Evolutionary conservation across 352 stramenopile species (phyloP), one percentile per base, ranked within the genome.

Genomic region (Thraustochytrium striatum): DNA sequence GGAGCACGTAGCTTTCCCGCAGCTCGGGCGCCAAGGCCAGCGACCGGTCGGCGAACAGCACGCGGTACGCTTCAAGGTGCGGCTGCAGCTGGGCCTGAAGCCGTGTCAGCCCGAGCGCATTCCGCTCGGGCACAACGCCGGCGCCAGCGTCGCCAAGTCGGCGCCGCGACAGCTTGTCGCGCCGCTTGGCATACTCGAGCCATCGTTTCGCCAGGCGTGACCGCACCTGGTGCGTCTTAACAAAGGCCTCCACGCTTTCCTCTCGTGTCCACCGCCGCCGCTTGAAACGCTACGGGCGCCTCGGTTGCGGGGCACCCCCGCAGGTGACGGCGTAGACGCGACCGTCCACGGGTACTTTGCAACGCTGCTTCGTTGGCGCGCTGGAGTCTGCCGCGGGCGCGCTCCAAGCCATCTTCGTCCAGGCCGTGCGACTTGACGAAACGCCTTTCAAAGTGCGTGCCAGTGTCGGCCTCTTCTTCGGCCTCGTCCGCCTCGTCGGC

Each of bases 1-100:
- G 88, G 69, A 91, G 75, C n/a, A 79, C 21, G 32, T 79, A 79
- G 21, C 72, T 3, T 16, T 79, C 69, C 9, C 69, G 50, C 2
- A 79, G 38, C 53, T 79, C 69, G 2, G 69, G 72, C 30, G 69
- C 69, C n/a, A 72, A 72, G 39, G n/a, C 8, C 5, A 79, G 69
- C 35, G 44, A 35, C 0, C 69, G 69, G 11, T 30, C 69, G 11
- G 11, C 7, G 39, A 79, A 79, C 50, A 65, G 33, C 43, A 79
- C 39, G 35, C 35, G 25, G 35, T 79, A 79, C 9, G 30, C 13
- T 19, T 55, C 35, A 9, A 79, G 16, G 16, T 47, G 47, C 28
- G 35, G 28, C 5, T 41, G 2, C 19, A 79, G 69, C 9, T 16
- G 7, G 3, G 13, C 21, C 30, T 79, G 69, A 19, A 79, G 69